These are phyloP conservation scores for Dictyostelium firmibasis DNA, from an alignment of 78 protist genomes.

Conservation along the genomic window DNA sequence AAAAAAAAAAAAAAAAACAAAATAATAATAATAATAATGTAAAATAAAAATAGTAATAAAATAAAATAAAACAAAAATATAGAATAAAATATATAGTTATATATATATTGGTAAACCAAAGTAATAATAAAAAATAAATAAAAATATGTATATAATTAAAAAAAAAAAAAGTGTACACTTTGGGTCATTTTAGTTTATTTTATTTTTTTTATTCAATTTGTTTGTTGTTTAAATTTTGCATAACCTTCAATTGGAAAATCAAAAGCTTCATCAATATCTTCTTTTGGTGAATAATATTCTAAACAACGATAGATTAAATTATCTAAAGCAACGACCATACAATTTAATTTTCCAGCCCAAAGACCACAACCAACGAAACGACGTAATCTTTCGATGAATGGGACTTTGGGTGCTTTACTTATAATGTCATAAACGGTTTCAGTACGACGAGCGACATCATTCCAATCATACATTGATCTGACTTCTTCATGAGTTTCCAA, in stretches of 20 bases:
- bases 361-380: conserved; percentile 82
- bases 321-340: conserved; percentile 78
- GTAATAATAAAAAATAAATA: neutral
- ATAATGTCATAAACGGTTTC: conserved; percentile 76
- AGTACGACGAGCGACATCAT: conserved; percentile 89
- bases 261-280: conserved; percentile 65
- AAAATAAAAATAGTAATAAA: neutral
- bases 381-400: conserved; percentile 64
- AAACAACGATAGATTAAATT: conserved; percentile 47
- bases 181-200: neutral
- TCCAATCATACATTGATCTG: conserved; percentile 90
- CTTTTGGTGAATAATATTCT: conserved; percentile 62
- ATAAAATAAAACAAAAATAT: neutral
- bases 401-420: conserved; percentile 35
- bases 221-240: neutral
- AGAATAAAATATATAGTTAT: neutral
- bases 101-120: neutral
- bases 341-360: conserved; percentile 82
- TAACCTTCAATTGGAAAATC: conserved; percentile 61
- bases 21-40: too few species aligned
- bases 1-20: neutral
- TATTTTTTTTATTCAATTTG: neutral
- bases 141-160: neutral
- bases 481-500: conserved; percentile 36
- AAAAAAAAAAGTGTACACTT: neutral